Evolutionary conservation across 2,329 filamentous ascomycete species (phyloP), one percentile per base, ranked within the genome.

Genomic region (Chaetomiaceae sp.): DNA sequence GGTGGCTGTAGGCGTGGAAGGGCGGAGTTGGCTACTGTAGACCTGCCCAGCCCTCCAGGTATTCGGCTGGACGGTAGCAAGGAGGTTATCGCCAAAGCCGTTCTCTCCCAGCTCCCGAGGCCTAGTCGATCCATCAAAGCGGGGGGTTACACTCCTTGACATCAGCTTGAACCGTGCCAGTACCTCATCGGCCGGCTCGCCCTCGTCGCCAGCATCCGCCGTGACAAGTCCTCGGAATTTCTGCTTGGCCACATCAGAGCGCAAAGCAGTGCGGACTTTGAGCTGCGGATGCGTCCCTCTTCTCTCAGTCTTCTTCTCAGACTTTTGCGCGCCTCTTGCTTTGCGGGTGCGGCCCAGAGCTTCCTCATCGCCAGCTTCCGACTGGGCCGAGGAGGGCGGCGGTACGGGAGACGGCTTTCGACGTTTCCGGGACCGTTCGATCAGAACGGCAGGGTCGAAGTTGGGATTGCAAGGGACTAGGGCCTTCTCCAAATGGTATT

Each of bases 401-500:
- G 45, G 45, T 1, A 30, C 37, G 0, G 48, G 51, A 24, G 51
- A 51, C 18, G 29, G 38, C 17, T 34, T 41, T 17, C 48, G 48
- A 17, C 51, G 51, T 22, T 49, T 53, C 10, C 51, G 51, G 10
- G 48, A 38, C 19, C 44, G 42, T 15, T 59, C 54, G 40, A 58
- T 47, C 9, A 55, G 27, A 20, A 59, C 38, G 9, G 58, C 55
- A 19, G 66, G 60, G 14, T 67, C 60, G 38, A 65, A 74, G 45
- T 60, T 58, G 2, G 76, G 71, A 53, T 81, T 81, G 56, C 78
- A 81, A 12, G 67, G 18, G 3, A 73, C 73, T 48, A 66, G 66
- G 1, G 77, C 75, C 54, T 79, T 80, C 27, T 71, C 72, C 12
- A 74, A 61, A 51, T 81, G 78, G 56, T 81, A 81, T 41, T 78